Evolutionary conservation across 2,329 filamentous ascomycete species (phyloP).

Genomic region (Trichoderma atroviride): DNA sequence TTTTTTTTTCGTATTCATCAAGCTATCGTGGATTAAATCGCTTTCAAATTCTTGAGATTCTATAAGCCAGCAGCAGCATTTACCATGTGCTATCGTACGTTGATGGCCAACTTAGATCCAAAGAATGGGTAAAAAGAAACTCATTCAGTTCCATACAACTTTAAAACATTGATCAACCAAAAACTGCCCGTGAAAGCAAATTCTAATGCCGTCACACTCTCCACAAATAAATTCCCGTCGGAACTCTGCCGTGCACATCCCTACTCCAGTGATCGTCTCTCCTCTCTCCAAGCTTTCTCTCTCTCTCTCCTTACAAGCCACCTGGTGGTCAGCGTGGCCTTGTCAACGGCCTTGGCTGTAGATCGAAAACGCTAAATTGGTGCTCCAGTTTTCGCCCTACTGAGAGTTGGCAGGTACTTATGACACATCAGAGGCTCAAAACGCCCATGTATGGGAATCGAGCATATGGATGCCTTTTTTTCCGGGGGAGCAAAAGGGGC

Average conservation of each 20-base stretch:
- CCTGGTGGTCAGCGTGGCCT: neutral
- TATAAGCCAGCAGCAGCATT: neutral
- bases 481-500: neutral
- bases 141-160: neutral
- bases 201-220: neutral
- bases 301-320: neutral
- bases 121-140: too few species aligned
- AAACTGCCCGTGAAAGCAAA: neutral
- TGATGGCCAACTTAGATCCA: neutral
- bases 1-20: too few species aligned
- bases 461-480: neutral
- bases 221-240: slow-evolving; percentile 9
- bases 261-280: neutral
- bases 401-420: neutral
- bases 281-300: too few species aligned
- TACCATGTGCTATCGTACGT: neutral
- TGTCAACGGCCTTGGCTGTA: neutral
- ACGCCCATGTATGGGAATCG: neutral
- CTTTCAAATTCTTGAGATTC: too few species aligned
- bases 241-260: slow-evolving; percentile 15
- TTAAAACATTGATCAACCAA: neutral
- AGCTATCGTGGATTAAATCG: too few species aligned
- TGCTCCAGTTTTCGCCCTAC: neutral
- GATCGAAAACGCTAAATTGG: neutral
- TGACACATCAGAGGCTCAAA: slow-evolving; percentile 5